phyloP scores from a whole-genome alignment of 2,329 filamentous ascomycete species.

The Rhexocercosporidium sp. region DNA sequence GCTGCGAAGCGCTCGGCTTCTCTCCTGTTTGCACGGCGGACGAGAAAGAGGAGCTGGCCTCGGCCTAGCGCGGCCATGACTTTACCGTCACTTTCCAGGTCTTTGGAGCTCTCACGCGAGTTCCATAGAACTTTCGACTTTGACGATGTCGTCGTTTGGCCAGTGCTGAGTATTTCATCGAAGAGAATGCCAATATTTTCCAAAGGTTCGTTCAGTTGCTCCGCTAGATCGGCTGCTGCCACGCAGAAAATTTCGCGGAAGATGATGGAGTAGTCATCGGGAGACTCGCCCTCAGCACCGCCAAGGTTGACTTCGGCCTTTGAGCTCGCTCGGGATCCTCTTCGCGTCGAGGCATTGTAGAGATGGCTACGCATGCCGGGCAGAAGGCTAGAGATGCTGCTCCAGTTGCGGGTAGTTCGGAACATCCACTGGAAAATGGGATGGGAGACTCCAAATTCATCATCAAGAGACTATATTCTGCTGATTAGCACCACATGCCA shows the following conservation, averaged over 20 bases:
- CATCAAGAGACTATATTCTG: conserved; percentile 59
- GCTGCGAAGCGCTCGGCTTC: conserved; percentile 70
- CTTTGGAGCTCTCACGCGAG: neutral
- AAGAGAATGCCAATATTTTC: conserved; percentile 71
- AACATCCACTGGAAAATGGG: conserved; percentile 88
- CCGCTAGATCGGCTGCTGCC: conserved; percentile 74
- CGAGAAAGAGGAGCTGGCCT: conserved; percentile 81
- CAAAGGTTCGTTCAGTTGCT: conserved; percentile 66
- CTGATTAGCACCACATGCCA: conserved; percentile 1
- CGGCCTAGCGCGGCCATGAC: conserved; percentile 56
- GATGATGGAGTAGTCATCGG: conserved; percentile 73
- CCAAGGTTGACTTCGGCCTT: conserved; percentile 51
- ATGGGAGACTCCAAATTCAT: conserved; percentile 78
- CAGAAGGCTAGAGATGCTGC: conserved; percentile 68
- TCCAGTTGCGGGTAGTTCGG: conserved; percentile 79
- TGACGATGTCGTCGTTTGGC: conserved; percentile 40
- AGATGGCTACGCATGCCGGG: conserved; percentile 76
- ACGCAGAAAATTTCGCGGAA: conserved; percentile 86
- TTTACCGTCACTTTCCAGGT: conserved; percentile 16
- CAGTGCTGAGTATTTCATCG: conserved; percentile 76
- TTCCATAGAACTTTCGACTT: neutral
- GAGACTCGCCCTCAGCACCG: conserved; percentile 59
- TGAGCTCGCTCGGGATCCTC: conserved; percentile 38
- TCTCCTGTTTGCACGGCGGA: conserved; percentile 63
- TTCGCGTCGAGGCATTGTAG: conserved; percentile 47